Percentiles rank a stretch among this genome's conserved stretches.
Conservation (phyloP, 2,329 filamentous ascomycete species). For the Calonectria multiphialidica region DNA sequence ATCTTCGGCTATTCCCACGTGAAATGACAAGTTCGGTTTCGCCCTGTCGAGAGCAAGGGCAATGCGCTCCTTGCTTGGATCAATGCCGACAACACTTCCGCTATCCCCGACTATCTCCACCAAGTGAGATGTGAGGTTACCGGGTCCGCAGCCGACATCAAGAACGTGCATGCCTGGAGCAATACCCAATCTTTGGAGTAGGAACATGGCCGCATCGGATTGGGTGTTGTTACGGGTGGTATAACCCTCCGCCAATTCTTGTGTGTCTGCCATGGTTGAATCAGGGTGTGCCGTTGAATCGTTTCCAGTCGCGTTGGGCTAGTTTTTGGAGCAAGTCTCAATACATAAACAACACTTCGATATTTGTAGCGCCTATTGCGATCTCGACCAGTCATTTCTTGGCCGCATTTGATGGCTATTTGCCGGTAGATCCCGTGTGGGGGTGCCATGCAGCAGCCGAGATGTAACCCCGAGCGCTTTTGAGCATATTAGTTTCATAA, state of each 20-base stretch:
- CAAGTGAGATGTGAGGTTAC: not conserved
- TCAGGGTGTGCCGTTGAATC: not conserved
- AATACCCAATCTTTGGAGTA: not conserved
- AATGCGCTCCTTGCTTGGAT: not conserved
- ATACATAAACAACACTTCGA: not conserved
- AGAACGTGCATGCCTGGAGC: not conserved
- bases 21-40: not conserved
- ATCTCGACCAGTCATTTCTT: not conserved
- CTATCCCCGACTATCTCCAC: not conserved
- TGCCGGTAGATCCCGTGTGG: not conserved
- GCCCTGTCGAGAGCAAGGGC: not conserved
- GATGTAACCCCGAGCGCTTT: not conserved
- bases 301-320: not conserved
- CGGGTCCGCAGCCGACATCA: not conserved
- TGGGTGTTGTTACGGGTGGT: not conserved
- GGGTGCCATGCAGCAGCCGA: not conserved
- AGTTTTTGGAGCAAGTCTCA: not conserved
- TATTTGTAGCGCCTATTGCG: not conserved
- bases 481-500: not conserved
- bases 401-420: not conserved
- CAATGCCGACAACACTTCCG: not conserved
- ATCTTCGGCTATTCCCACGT: not conserved
- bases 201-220: not conserved
- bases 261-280: not conserved
- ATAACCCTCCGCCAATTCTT: conserved; percentile 1